A percentile compares a stretch with the other conserved stretches of the same genome.
Evolutionary conservation across 2,329 filamentous ascomycete species (phyloP).

Genomic region (Purpureocillium lavendulum): DNA sequence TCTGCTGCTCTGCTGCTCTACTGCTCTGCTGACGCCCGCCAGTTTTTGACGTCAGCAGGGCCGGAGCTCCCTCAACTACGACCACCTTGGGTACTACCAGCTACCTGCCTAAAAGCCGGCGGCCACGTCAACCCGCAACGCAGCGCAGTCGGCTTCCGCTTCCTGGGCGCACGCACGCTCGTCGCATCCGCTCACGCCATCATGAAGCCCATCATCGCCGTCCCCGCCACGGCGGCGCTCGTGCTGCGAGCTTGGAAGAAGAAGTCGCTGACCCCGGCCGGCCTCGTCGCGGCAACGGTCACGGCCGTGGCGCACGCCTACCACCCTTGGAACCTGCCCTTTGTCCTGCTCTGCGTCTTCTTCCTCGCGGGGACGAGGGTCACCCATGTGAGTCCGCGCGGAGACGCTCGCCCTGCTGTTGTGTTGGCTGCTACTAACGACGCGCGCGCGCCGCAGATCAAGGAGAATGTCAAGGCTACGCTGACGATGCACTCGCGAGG

Average conservation of each 20-base stretch:
- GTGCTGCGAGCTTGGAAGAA: slow-evolving; percentile 60
- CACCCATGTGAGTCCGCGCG: slow-evolving; percentile 55
- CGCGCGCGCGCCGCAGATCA: slow-evolving; percentile 48
- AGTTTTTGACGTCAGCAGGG: too few relatives aligned
- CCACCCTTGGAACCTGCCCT: slow-evolving; percentile 94
- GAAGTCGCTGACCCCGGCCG: slow-evolving; percentile 70
- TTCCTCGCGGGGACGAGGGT: slow-evolving; percentile 78
- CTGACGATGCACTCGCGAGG: slow-evolving; percentile 74
- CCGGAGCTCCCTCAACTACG: too few relatives aligned
- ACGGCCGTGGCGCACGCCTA: slow-evolving; percentile 76
- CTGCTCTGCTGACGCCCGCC: too few relatives aligned
- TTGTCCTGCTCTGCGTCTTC: slow-evolving; percentile 73
- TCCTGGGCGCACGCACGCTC: too few relatives aligned
- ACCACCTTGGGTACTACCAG: too few relatives aligned
- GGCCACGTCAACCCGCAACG: too few relatives aligned
- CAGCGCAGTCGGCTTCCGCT: too few relatives aligned
- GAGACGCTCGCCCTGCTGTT: too few relatives aligned
- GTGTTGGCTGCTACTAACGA: slow-evolving; percentile 10
- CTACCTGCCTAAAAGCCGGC: too few relatives aligned
- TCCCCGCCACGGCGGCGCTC: slow-evolving; percentile 50
- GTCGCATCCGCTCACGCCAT: too few relatives aligned
- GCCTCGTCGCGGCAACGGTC: slow-evolving; percentile 61
- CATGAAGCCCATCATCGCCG: slow-evolving; percentile 52
- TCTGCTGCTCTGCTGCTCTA: too few relatives aligned
- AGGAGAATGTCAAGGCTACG: slow-evolving; percentile 75